Evolutionary conservation across 176 grass and related monocot species (phyloP), one percentile per base, ranked within the genome.

Genomic region (Thinopyrum elongatum): DNA sequence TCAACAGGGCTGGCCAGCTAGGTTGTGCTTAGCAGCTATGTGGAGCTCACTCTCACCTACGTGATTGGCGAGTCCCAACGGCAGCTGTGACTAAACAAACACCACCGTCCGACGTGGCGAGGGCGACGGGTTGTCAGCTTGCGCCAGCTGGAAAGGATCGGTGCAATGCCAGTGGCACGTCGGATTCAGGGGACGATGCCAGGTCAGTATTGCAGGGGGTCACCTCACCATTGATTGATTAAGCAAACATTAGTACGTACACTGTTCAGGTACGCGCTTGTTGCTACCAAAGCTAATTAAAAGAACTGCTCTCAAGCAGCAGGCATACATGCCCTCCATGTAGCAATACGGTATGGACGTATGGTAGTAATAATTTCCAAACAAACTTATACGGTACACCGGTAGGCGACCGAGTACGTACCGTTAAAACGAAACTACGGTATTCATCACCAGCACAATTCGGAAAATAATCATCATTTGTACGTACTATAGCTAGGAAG

Each of bases 181-280:
- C 85, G 81, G 89, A 91, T 91, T 91, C 89, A 87, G 29, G 35
- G 58, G 74, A 64, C 81, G 85, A 60, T 80, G 89, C 80, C 85
- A 91, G 60, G 85, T 91, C 89, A 84, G 89, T 87, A 42, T 84
- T 84, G 65, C 84, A 33, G 14, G 79, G 21, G 53, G 73, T 82
- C 74, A 38, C 2, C 29, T 76, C 71, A 33, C 65, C 61, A 17
- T 59, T 58, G 7, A 75, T 29, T 30, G 5, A 51, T 0, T 17
- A 8, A 49, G 26, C 78, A 3, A 5, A 23, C 51, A 0, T 26
- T 7, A 2, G 49, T 71, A 41, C 6, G 19, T 9, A 58, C 53
- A 22, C 34, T 9, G 47, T 6, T 17, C 75, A 59, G 12, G 5
- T 65, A 38, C 36, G 8, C 9, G 36, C 36, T 36, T 38, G 8